Evolutionary conservation across 2,329 filamentous ascomycete species (phyloP).

Genomic region (Alternaria triticimaculans): DNA sequence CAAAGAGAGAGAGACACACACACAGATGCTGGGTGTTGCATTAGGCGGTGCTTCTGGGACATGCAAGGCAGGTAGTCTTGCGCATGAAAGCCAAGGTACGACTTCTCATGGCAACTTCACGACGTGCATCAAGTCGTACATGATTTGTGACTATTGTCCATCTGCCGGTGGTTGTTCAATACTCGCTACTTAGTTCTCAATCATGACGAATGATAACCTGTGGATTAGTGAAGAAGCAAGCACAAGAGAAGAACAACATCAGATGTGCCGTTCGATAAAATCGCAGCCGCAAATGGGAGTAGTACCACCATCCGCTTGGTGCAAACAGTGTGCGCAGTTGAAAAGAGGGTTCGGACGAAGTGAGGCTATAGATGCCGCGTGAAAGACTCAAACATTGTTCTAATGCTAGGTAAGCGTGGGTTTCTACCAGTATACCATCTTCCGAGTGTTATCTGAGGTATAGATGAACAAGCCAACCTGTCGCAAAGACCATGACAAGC

Average conservation of each 20-base stretch:
- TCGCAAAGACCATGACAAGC: background rate
- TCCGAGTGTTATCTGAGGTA: background rate
- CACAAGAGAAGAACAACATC: background rate
- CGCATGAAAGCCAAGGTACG: background rate
- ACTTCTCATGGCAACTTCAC: background rate
- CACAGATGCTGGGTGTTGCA: slow-evolving; percentile 7
- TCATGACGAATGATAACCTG: background rate
- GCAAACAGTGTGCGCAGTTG: background rate
- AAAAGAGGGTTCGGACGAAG: background rate
- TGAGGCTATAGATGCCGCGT: background rate
- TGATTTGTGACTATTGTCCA: background rate
- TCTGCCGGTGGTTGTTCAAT: background rate
- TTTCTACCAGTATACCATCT: background rate
- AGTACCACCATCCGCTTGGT: background rate
- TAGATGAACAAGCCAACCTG: background rate
- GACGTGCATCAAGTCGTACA: background rate
- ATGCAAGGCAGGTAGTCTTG: background rate
- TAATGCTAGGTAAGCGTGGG: background rate
- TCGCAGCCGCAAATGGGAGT: background rate
- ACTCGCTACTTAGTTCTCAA: background rate
- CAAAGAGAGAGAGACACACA: background rate
- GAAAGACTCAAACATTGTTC: background rate
- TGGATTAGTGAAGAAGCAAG: background rate
- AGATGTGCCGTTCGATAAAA: background rate
- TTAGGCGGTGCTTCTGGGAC: slow-evolving; percentile 15